phyloP scores from a whole-genome alignment of 2,329 filamentous ascomycete genomes.

The Clarireedia paspali region DNA sequence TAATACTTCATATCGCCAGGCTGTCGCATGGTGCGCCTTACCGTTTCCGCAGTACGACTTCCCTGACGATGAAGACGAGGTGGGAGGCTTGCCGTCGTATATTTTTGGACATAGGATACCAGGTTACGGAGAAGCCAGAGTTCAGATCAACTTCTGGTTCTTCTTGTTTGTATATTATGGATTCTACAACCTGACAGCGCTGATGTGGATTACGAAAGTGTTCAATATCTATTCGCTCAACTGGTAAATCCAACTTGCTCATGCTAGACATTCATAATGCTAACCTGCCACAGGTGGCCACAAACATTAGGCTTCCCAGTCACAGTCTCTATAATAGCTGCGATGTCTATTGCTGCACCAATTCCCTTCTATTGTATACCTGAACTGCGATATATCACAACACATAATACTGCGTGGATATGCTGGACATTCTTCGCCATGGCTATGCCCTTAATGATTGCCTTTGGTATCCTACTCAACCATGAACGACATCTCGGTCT shows the following conservation, averaged over 20 bases:
- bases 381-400: conserved; percentile 44
- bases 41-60: conserved; percentile 58
- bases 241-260: conserved; percentile 37
- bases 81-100: conserved; percentile 1
- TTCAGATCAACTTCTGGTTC: conserved; percentile 65
- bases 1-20: conserved; percentile 31
- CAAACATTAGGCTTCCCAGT: conserved; percentile 54
- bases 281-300: conserved; percentile 42
- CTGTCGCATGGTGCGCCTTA: conserved; percentile 56
- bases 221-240: conserved; percentile 66
- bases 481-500: conserved; percentile 56
- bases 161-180: conserved; percentile 64
- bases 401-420: conserved; percentile 61
- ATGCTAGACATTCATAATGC: neutral
- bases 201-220: conserved; percentile 65
- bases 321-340: conserved; percentile 54
- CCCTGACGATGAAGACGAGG: conserved; percentile 34
- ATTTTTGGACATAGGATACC: conserved; percentile 38
- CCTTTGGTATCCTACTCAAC: conserved; percentile 54
- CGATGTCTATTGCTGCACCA: conserved; percentile 50
- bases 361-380: conserved; percentile 52
- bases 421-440: conserved; percentile 64
- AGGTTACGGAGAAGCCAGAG: conserved; percentile 55
- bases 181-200: conserved; percentile 58
- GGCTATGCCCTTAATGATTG: conserved; percentile 60